Percentiles rank a stretch among this genome's conserved stretches.
Evolutionary conservation across 164 flowering plant species (phyloP).

Genomic region (Litsea cubeba): DNA sequence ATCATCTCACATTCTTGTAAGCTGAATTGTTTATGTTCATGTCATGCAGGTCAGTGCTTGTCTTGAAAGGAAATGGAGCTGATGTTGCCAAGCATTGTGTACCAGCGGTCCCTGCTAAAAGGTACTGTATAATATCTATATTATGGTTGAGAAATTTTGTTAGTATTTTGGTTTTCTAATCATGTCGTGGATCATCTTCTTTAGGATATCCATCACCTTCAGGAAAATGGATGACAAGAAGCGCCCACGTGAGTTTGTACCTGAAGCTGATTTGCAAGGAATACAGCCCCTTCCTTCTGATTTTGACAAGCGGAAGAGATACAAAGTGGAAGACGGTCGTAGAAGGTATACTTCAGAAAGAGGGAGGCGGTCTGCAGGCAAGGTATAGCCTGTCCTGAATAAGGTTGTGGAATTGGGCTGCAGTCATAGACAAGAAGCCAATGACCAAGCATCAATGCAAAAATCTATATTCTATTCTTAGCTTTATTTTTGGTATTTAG

Average conservation of each 20-base stretch:
- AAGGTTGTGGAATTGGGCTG: constrained; percentile 18
- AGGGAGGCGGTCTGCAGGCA: constrained; percentile 1
- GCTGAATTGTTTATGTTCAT: background rate
- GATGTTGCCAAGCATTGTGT: constrained; percentile 94
- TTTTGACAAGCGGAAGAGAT: constrained; percentile 21
- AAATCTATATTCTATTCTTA: no score
- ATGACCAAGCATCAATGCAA: constrained; percentile 3
- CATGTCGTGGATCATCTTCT: background rate
- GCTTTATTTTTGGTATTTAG: no score
- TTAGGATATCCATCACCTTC: constrained; percentile 92
- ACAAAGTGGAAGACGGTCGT: constrained; percentile 13
- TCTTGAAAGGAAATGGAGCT: constrained; percentile 88
- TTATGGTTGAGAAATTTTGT: background rate
- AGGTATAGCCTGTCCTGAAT: constrained; percentile 18
- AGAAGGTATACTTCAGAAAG: constrained; percentile 14
- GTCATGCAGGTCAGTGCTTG: constrained; percentile 73
- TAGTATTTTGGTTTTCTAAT: background rate
- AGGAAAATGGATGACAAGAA: constrained; percentile 84
- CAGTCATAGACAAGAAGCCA: constrained; percentile 24
- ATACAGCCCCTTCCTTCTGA: constrained; percentile 61
- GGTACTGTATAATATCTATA: constrained; percentile 33
- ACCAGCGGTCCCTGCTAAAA: constrained; percentile 84
- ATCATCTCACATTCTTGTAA: background rate
- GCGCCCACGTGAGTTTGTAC: constrained; percentile 46
- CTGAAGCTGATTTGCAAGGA: constrained; percentile 79